phyloP scores from a whole-genome alignment of 164 flowering plant genomes.

The Macadamia tetraphylla region DNA sequence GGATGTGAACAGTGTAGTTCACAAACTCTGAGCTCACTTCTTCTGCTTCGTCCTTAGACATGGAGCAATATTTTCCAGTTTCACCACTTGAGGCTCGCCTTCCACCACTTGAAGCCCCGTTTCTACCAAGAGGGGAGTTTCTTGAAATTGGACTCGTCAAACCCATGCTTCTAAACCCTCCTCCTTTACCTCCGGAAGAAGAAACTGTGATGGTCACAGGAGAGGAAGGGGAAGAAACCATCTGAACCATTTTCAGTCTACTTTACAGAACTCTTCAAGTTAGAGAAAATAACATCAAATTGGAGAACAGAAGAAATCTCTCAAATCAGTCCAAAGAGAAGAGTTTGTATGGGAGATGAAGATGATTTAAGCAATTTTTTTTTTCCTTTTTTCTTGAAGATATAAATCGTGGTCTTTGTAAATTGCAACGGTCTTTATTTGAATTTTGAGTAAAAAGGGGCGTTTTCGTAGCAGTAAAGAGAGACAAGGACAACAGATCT shows the following conservation, averaged over 20 bases:
- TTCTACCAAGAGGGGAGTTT: conserved; percentile 48
- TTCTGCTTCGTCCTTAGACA: conserved; percentile 33
- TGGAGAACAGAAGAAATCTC: neutral
- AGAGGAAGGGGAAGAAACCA: conserved; percentile 48
- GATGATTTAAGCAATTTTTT: conserved; percentile 1
- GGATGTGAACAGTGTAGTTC: conserved; percentile 76
- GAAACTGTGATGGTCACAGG: conserved; percentile 75
- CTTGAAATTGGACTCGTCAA: conserved; percentile 66
- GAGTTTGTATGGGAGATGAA: neutral
- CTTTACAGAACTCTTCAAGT: neutral
- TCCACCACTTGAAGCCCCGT: conserved; percentile 10
- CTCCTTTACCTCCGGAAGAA: conserved; percentile 41
- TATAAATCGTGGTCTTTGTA: neutral
- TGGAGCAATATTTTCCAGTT: conserved; percentile 37
- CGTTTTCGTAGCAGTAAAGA: neutral
- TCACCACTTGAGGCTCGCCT: conserved; percentile 25
- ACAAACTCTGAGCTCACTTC: conserved; percentile 44
- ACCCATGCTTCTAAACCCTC: conserved; percentile 36
- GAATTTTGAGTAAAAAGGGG: neutral
- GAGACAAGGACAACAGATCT: neutral
- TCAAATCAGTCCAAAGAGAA: neutral
- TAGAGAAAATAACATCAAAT: neutral
- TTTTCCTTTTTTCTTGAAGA: neutral
- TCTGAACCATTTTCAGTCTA: conserved; percentile 40
- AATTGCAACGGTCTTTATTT: conserved; percentile 12